Conservation (phyloP, 805 yeast genomes). For the Saturnispora hagleri region DNA sequence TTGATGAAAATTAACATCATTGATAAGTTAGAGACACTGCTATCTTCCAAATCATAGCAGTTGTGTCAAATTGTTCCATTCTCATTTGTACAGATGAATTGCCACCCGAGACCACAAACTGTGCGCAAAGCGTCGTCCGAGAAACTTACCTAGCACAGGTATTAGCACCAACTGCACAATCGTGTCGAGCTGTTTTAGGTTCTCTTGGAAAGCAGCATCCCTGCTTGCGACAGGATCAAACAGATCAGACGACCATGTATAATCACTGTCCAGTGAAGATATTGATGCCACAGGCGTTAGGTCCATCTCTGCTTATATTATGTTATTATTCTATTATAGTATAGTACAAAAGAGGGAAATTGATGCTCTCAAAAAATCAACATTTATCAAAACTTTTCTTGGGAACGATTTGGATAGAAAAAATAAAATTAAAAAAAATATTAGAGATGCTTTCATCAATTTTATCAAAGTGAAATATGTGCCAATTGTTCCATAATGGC, state of each 20-base stretch:
- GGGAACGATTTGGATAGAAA: not conserved
- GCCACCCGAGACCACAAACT: constrained; percentile 26
- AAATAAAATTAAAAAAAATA: not conserved
- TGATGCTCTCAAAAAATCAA: not conserved
- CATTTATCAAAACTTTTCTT: not conserved
- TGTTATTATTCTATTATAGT: not conserved
- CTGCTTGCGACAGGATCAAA: constrained; percentile 4
- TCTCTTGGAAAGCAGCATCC: constrained; percentile 6
- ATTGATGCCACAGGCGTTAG: constrained; percentile 2
- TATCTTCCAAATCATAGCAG: constrained; percentile 5
- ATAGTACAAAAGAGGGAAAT: not conserved
- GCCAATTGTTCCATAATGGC: constrained; percentile 7
- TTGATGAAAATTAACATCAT: constrained; percentile 23
- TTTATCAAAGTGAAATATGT: constrained; percentile 1
- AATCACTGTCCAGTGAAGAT: constrained; percentile 1
- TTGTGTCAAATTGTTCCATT: not conserved
- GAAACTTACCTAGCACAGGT: constrained; percentile 57
- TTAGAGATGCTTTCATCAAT: not conserved
- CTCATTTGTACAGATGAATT: not conserved
- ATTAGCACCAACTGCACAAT: constrained; percentile 49
- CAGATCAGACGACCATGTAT: constrained; percentile 8
- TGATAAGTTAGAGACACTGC: constrained; percentile 14
- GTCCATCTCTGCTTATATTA: constrained; percentile 36
- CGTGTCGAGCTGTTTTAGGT: constrained; percentile 44
- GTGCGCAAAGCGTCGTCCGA: constrained; percentile 54